Conservation (phyloP, 169 alveolate genomes). For the Cardiosporidium cionae region DNA sequence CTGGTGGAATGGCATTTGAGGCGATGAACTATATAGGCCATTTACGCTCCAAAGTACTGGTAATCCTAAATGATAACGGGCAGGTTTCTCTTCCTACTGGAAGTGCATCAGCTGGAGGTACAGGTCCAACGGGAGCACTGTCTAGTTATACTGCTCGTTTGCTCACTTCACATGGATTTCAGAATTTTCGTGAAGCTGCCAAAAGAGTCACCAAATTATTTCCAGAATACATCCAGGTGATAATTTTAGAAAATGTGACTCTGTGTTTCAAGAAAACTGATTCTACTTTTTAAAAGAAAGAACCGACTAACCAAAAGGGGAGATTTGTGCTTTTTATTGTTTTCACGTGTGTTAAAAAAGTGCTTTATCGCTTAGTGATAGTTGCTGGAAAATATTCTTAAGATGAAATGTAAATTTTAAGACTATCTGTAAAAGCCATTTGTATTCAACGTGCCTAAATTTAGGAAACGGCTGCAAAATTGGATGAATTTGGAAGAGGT, state of each 20-base stretch:
- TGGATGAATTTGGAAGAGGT: neutral
- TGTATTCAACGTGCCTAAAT: neutral
- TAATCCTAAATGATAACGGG: conserved; percentile 73
- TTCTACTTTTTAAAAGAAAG: too few species aligned
- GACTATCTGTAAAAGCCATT: too few species aligned
- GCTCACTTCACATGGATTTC: neutral
- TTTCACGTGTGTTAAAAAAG: too few species aligned
- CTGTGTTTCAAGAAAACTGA: too few species aligned
- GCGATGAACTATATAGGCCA: conserved; percentile 61
- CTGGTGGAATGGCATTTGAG: conserved; percentile 84
- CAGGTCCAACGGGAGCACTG: conserved; percentile 11
- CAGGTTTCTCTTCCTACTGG: conserved; percentile 71
- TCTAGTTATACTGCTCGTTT: conserved; percentile 27
- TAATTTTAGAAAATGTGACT: too few species aligned
- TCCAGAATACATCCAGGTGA: neutral
- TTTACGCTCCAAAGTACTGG: conserved; percentile 54
- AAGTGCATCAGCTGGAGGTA: conserved; percentile 14
- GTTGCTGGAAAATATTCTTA: too few species aligned
- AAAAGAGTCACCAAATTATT: neutral
- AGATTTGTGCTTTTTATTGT: too few species aligned
- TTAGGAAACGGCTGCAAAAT: neutral
- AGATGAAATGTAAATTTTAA: too few species aligned
- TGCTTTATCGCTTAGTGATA: too few species aligned
- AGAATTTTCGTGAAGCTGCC: neutral
- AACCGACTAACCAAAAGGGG: too few species aligned